Evolutionary conservation across 2,329 filamentous ascomycete genomes (phyloP).

Genomic region (Emmonsiellopsis sp.): DNA sequence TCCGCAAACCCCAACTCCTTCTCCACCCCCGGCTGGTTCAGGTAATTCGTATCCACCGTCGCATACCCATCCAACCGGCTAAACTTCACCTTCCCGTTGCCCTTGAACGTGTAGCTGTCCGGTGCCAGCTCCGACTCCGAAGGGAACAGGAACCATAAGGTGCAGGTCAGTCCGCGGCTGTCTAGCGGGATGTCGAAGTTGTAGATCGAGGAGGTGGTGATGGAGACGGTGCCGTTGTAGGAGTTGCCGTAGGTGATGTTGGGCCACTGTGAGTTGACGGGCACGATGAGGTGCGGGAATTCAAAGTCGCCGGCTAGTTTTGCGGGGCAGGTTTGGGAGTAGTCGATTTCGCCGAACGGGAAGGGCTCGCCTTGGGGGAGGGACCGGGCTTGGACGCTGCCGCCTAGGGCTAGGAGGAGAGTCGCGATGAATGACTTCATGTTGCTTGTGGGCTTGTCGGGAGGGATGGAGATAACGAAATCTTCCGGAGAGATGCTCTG

Average conservation of each 20-base stretch:
- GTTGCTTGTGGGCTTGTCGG: not conserved
- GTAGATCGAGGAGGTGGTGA: conserved; percentile 51
- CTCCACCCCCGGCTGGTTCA: conserved; percentile 41
- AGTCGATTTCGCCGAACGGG: not conserved
- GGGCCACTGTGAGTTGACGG: conserved; percentile 48
- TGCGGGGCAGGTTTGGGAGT: conserved; percentile 32
- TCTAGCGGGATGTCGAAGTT: conserved; percentile 57
- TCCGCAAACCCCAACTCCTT: conserved; percentile 36
- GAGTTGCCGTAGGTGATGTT: conserved; percentile 45
- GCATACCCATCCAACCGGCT: conserved; percentile 41
- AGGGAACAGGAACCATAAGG: conserved; percentile 58
- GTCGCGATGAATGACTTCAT: conserved; percentile 9
- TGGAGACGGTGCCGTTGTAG: conserved; percentile 48
- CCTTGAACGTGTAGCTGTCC: conserved; percentile 47
- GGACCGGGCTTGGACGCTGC: conserved; percentile 6
- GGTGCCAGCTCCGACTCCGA: conserved; percentile 48
- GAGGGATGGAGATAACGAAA: not conserved
- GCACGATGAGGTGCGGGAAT: conserved; percentile 56
- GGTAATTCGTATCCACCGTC: conserved; percentile 43
- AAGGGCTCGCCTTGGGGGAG: not conserved
- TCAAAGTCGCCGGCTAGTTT: conserved; percentile 41
- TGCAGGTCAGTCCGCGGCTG: conserved; percentile 51
- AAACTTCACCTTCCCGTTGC: conserved; percentile 47
- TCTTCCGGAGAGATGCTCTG: not conserved
- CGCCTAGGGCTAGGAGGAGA: conserved; percentile 5